These are phyloP conservation scores for Pistacia atlantica DNA, from an alignment of 345 rosid genomes.

Conservation along the genomic window DNA sequence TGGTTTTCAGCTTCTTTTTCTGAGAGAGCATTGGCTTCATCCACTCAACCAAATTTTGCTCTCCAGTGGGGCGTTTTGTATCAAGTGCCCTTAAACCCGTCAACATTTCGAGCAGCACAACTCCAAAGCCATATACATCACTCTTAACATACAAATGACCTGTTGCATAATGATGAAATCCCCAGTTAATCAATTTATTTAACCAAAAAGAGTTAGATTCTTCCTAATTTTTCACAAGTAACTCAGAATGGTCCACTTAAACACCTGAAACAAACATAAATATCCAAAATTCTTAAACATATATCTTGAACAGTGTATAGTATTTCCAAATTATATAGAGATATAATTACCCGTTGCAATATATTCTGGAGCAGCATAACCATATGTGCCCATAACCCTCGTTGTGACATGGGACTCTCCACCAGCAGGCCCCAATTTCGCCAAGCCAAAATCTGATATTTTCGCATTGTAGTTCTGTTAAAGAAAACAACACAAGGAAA, in stretches of 20 bases:
- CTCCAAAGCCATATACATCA: constrained; percentile 74
- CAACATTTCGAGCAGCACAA: constrained; percentile 61
- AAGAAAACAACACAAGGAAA: background rate
- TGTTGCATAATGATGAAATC: constrained; percentile 14
- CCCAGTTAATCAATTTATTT: background rate
- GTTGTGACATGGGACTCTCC: constrained; percentile 55
- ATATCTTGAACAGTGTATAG: too few relatives aligned
- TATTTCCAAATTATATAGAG: background rate
- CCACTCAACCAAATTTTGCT: constrained; percentile 63
- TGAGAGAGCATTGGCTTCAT: constrained; percentile 43
- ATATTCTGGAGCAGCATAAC: constrained; percentile 73
- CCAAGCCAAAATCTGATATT: constrained; percentile 71
- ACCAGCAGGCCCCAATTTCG: constrained; percentile 63
- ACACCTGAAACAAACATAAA: background rate
- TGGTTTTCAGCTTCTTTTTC: constrained; percentile 40
- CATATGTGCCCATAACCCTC: constrained; percentile 45
- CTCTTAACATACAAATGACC: constrained; percentile 73
- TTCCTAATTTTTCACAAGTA: background rate
- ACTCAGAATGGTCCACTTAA: background rate
- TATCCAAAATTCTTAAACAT: background rate
- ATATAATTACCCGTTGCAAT: constrained; percentile 57
- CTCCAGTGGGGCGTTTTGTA: constrained; percentile 33
- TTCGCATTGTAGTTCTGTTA: constrained; percentile 55
- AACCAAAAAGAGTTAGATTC: background rate
- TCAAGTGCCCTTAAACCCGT: constrained; percentile 59